Conservation (phyloP, 208 protist genomes). For the Angomonas deanei region DNA sequence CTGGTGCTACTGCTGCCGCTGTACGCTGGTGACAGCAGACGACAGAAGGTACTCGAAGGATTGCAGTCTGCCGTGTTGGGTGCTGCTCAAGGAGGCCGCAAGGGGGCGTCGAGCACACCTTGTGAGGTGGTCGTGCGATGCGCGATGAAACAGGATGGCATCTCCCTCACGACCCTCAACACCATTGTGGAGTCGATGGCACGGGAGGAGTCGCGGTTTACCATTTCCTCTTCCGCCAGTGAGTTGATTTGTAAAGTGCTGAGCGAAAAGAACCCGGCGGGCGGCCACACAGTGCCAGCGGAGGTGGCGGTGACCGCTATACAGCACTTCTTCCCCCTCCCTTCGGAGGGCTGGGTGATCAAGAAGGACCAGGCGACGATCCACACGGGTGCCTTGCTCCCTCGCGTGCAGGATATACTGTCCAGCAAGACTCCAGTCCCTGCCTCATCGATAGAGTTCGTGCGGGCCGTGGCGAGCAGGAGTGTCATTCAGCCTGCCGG, state of each 20-base stretch:
- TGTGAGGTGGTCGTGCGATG: no score
- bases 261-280: neutral
- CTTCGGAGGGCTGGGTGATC: conserved; percentile 2
- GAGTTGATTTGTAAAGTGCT: conserved; percentile 52
- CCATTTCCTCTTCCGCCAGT: conserved; percentile 35
- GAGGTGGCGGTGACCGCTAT: conserved; percentile 22
- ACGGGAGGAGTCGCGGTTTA: conserved; percentile 44
- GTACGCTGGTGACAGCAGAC: conserved; percentile 12
- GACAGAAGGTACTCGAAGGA: conserved; percentile 16
- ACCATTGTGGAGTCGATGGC: conserved; percentile 70
- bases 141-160: no score
- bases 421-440: neutral
- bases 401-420: conserved; percentile 13
- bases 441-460: conserved; percentile 32
- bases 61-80: conserved; percentile 14
- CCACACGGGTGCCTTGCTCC: conserved; percentile 15
- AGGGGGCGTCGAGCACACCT: no score
- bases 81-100: neutral
- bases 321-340: conserved; percentile 36
- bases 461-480: conserved; percentile 53
- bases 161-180: conserved; percentile 57
- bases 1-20: conserved; percentile 21
- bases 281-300: conserved; percentile 25
- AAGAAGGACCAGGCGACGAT: conserved; percentile 12
- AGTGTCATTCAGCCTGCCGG: conserved; percentile 10